A percentile compares a stretch with the other conserved stretches of the same genome.
Evolutionary conservation across 2,329 filamentous ascomycete species (phyloP).

Genomic region (Atkinsonella texensis): DNA sequence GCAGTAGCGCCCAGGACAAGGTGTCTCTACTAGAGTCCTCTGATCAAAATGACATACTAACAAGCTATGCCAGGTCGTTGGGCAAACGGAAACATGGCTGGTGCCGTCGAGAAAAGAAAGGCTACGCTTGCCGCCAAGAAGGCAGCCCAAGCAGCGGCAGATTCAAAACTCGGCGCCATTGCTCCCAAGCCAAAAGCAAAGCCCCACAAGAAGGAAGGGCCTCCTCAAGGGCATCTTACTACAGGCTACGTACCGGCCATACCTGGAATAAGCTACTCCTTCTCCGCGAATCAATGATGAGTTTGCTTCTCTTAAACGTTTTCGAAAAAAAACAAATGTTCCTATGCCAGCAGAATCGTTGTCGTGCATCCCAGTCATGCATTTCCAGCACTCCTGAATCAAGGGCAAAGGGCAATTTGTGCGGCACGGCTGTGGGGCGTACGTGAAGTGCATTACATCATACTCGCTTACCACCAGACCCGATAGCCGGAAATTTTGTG

Average conservation of each 20-base stretch:
- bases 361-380: too few relatives aligned
- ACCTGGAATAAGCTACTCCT: slow-evolving; percentile 17
- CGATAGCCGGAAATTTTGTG: too few relatives aligned
- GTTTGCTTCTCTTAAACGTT: neutral
- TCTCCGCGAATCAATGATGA: slow-evolving; percentile 9
- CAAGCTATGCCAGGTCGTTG: slow-evolving; percentile 34
- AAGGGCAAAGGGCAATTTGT: too few relatives aligned
- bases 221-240: slow-evolving; percentile 4
- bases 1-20: too few relatives aligned
- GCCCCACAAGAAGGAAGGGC: slow-evolving; percentile 20
- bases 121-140: slow-evolving; percentile 49
- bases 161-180: slow-evolving; percentile 22
- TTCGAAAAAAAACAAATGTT: too few relatives aligned
- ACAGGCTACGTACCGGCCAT: slow-evolving; percentile 11
- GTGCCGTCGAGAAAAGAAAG: slow-evolving; percentile 48
- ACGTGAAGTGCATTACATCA: too few relatives aligned
- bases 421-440: too few relatives aligned
- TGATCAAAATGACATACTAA: slow-evolving; percentile 12
- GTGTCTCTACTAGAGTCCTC: too few relatives aligned
- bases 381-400: too few relatives aligned
- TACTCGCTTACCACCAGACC: too few relatives aligned
- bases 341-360: too few relatives aligned
- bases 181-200: slow-evolving; percentile 27
- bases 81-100: slow-evolving; percentile 48
- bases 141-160: slow-evolving; percentile 31